Evolutionary conservation across 345 rosid genomes (phyloP).

Genomic region (Garcia nutans): DNA sequence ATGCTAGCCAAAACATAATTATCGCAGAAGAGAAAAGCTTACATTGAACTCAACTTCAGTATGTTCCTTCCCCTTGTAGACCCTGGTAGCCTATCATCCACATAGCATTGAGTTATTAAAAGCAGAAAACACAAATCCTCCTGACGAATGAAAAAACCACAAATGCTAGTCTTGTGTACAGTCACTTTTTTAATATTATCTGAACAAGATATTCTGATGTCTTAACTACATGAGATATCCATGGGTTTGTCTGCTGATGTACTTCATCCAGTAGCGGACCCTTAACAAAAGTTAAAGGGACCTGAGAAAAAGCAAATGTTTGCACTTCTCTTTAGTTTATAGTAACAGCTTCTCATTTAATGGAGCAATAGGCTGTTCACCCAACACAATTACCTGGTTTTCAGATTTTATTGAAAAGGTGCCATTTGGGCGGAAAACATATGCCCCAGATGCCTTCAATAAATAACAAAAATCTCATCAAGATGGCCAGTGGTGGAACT

Average conservation of each 20-base stretch:
- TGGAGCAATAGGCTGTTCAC: constrained; percentile 15
- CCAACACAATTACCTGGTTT: constrained; percentile 45
- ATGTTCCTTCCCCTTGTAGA: constrained; percentile 83
- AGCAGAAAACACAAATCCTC: constrained; percentile 6
- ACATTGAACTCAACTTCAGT: constrained; percentile 91
- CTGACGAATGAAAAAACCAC: background rate
- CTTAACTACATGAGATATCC: constrained; percentile 79
- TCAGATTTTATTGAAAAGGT: constrained; percentile 46
- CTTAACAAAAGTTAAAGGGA: constrained; percentile 53
- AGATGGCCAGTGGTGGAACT: background rate
- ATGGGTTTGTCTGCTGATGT: constrained; percentile 63
- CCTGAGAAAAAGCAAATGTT: constrained; percentile 42
- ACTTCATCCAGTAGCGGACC: constrained; percentile 91
- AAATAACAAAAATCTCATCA: constrained; percentile 13
- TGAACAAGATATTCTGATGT: constrained; percentile 2
- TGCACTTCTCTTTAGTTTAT: constrained; percentile 11
- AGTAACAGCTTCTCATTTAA: background rate
- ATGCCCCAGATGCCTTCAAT: constrained; percentile 90
- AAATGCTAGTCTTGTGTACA: background rate
- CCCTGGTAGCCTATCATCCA: constrained; percentile 61
- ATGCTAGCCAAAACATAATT: background rate
- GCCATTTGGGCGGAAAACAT: constrained; percentile 84
- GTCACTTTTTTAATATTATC: background rate
- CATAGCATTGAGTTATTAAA: constrained; percentile 21
- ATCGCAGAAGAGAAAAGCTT: constrained; percentile 33